Evolutionary conservation across 345 rosid genomes (phyloP).

Genomic region (Gossypium thurberi): DNA sequence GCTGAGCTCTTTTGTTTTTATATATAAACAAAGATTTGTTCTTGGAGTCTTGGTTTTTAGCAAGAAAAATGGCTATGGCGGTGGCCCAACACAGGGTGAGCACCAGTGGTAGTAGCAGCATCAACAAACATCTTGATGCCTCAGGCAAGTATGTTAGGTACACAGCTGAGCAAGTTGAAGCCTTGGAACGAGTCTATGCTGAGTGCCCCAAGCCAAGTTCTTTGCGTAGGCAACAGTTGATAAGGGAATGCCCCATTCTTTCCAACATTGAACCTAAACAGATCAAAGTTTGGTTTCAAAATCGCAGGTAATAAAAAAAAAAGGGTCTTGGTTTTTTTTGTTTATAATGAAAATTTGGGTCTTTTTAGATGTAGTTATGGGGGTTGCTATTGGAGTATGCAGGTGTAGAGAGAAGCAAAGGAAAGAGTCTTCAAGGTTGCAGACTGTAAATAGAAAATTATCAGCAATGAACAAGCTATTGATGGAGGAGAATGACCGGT

Average conservation of each 20-base stretch:
- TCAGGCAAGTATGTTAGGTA: slow-evolving; percentile 88
- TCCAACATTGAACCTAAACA: slow-evolving; percentile 95
- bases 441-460: slow-evolving; percentile 89
- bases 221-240: slow-evolving; percentile 88
- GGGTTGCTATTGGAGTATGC: slow-evolving; percentile 16
- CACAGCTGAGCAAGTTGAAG: slow-evolving; percentile 98
- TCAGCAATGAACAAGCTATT: slow-evolving; percentile 94
- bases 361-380: background rate
- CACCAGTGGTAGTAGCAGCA: slow-evolving; percentile 87
- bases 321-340: background rate
- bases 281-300: slow-evolving; percentile 99
- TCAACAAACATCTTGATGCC: slow-evolving; percentile 61
- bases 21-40: slow-evolving; percentile 7
- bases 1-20: slow-evolving; percentile 3
- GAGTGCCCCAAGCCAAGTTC: slow-evolving; percentile 99
- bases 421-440: slow-evolving; percentile 90
- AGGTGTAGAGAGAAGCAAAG: slow-evolving; percentile 99
- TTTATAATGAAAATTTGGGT: background rate
- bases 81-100: slow-evolving; percentile 62
- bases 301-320: slow-evolving; percentile 59
- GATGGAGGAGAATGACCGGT: slow-evolving; percentile 98
- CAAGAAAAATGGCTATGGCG: slow-evolving; percentile 58
- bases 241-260: slow-evolving; percentile 93
- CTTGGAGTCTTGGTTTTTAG: slow-evolving; percentile 19
- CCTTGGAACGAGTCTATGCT: slow-evolving; percentile 87